A percentile compares a stretch with the other conserved stretches of the same genome.
phyloP scores from a whole-genome alignment of 495 filamentous ascomycete species.

The Penicillium steckii region DNA sequence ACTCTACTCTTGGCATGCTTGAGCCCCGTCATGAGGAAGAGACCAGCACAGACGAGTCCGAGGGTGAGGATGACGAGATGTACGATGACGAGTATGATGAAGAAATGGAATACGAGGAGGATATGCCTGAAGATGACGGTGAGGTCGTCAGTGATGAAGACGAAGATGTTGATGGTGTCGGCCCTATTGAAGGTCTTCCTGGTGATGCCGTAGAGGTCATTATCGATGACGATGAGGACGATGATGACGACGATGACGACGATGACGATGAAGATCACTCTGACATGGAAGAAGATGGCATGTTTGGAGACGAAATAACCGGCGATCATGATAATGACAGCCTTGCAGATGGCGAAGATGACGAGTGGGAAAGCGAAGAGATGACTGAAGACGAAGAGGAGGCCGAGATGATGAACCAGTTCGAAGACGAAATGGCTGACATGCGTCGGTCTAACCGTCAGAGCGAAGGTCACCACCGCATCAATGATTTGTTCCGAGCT shows the following conservation, averaged over 20 bases:
- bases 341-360: constrained; percentile 54
- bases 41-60: constrained; percentile 61
- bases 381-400: constrained; percentile 56
- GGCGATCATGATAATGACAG: constrained; percentile 67
- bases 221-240: constrained; percentile 69
- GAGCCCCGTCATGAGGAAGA: constrained; percentile 80
- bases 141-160: constrained; percentile 90
- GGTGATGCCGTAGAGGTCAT: constrained; percentile 85
- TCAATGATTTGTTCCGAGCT: constrained; percentile 43
- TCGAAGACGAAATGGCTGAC: constrained; percentile 53
- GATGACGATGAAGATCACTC: constrained; percentile 63
- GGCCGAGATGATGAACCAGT: constrained; percentile 49
- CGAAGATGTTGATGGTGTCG: constrained; percentile 76
- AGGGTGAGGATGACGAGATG: constrained; percentile 80
- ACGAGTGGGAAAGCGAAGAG: constrained; percentile 61
- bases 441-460: constrained; percentile 63
- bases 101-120: constrained; percentile 89
- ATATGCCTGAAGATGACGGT: constrained; percentile 70
- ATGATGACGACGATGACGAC: constrained; percentile 62
- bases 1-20: constrained; percentile 93
- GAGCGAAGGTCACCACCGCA: constrained; percentile 57
- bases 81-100: constrained; percentile 82
- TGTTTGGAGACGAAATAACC: constrained; percentile 54
- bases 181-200: constrained; percentile 78
- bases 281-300: constrained; percentile 55